Evolutionary conservation across 257 asterid species (phyloP).

Genomic region (Fraxinus pennsylvanica): DNA sequence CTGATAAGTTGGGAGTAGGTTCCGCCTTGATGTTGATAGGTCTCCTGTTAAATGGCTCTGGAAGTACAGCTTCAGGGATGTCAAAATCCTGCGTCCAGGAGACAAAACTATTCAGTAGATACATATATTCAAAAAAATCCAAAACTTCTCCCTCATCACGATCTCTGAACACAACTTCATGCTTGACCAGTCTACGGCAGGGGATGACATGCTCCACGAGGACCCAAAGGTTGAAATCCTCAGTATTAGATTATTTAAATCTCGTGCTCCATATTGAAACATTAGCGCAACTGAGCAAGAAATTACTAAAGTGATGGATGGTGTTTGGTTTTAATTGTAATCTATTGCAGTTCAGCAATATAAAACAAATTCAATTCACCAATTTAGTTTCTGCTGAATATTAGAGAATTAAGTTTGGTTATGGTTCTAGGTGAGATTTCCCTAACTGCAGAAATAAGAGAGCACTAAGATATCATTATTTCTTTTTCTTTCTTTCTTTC

Average conservation of each 20-base stretch:
- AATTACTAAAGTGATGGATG: too few species aligned
- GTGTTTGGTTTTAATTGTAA: too few species aligned
- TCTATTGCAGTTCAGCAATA: too few species aligned
- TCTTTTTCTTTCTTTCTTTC: not conserved
- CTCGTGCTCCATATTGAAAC: not conserved
- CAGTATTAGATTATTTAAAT: not conserved
- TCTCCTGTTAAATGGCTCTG: conserved; percentile 55
- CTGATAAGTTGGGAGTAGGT: conserved; percentile 32
- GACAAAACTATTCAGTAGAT: conserved; percentile 25
- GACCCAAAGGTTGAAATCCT: not conserved
- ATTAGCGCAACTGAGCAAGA: too few species aligned
- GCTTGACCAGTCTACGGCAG: not conserved
- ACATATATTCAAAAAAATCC: conserved; percentile 4
- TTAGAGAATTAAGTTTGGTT: not conserved
- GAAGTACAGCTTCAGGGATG: conserved; percentile 78
- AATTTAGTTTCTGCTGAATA: too few species aligned
- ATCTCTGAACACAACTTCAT: not conserved
- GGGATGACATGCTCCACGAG: not conserved
- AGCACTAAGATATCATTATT: not conserved
- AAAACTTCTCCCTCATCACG: not conserved
- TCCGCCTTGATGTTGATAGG: conserved; percentile 30
- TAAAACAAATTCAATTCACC: too few species aligned
- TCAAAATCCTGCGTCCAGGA: conserved; percentile 50
- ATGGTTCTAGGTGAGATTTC: not conserved
- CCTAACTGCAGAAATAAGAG: conserved; percentile 8